Conservation (phyloP, 192 early-diverging fungal genomes). For the Podila verticillata region DNA sequence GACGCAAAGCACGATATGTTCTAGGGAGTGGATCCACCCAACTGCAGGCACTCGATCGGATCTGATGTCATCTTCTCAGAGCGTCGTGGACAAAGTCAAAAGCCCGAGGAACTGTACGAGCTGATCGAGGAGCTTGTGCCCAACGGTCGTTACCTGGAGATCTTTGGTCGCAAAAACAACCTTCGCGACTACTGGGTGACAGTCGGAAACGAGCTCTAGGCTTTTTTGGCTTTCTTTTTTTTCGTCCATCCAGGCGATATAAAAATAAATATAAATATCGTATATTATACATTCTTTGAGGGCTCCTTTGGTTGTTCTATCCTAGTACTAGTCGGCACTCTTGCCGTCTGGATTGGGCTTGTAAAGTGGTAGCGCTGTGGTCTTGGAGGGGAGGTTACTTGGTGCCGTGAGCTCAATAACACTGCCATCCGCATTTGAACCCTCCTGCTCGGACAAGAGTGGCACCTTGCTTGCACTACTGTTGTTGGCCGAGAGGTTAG, state of each 20-base stretch:
- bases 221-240: background rate
- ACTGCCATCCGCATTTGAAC: slow-evolving; percentile 5
- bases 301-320: background rate
- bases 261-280: background rate
- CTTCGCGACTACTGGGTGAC: slow-evolving; percentile 97
- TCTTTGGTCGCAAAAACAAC: slow-evolving; percentile 97
- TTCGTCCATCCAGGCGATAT: background rate
- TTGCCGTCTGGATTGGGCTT: slow-evolving; percentile 44
- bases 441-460: background rate
- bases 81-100: slow-evolving; percentile 94
- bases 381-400: slow-evolving; percentile 5
- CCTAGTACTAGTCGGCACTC: slow-evolving; percentile 25
- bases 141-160: slow-evolving; percentile 91
- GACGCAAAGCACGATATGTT: background rate
- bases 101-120: slow-evolving; percentile 95
- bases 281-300: background rate
- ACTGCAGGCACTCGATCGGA: slow-evolving; percentile 73
- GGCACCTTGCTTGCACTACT: background rate
- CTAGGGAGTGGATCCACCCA: slow-evolving; percentile 78
- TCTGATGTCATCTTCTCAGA: slow-evolving; percentile 95
- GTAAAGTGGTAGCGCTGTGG: slow-evolving; percentile 26
- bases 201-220: slow-evolving; percentile 92
- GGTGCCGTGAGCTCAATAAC: slow-evolving; percentile 51
- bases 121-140: slow-evolving; percentile 95
- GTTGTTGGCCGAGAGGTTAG: slow-evolving; percentile 11